Conservation (phyloP, 1,284 basidiomycete genomes). For the Microbotryum lychnidis-dioicae region DNA sequence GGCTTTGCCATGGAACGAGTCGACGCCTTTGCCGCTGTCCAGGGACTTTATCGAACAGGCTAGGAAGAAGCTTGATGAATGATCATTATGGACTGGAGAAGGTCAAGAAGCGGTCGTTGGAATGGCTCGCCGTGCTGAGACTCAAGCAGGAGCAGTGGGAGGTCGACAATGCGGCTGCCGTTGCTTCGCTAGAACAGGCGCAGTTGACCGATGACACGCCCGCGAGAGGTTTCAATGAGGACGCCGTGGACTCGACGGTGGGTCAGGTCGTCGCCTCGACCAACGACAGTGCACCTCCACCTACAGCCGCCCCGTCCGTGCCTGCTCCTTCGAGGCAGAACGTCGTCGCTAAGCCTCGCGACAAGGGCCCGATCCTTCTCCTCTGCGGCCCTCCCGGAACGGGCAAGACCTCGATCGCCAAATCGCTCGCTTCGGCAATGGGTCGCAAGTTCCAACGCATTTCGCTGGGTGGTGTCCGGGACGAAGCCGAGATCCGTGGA, state of each 20-base stretch:
- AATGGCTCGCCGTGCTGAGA: conserved; percentile 44
- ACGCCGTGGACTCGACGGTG: conserved; percentile 1
- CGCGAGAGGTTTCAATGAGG: conserved; percentile 2
- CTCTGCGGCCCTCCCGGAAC: conserved; percentile 73
- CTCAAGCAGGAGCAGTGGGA: conserved; percentile 38
- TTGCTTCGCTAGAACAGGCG: background rate
- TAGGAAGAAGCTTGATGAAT: conserved; percentile 38
- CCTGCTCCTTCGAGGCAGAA: background rate
- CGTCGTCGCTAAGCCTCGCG: conserved; percentile 16
- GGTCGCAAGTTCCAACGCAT: conserved; percentile 53
- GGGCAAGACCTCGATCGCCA: conserved; percentile 70
- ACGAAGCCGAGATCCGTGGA: conserved; percentile 44
- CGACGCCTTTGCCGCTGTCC: conserved; percentile 20
- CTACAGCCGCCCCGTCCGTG: background rate
- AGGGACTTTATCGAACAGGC: conserved; percentile 28
- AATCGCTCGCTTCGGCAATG: conserved; percentile 53
- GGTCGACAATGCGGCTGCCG: conserved; percentile 12
- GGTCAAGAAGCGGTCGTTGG: conserved; percentile 44
- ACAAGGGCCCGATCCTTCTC: conserved; percentile 73
- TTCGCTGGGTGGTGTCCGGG: conserved; percentile 43
- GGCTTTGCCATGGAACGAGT: conserved; percentile 31
- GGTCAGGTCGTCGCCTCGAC: background rate
- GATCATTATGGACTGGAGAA: conserved; percentile 46
- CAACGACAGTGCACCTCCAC: background rate
- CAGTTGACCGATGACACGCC: background rate